A percentile compares a stretch with the other conserved stretches of the same genome.
These are phyloP conservation scores for Podila minutissima DNA, from an alignment of 192 early-diverging fungal species.

Conservation along the genomic window DNA sequence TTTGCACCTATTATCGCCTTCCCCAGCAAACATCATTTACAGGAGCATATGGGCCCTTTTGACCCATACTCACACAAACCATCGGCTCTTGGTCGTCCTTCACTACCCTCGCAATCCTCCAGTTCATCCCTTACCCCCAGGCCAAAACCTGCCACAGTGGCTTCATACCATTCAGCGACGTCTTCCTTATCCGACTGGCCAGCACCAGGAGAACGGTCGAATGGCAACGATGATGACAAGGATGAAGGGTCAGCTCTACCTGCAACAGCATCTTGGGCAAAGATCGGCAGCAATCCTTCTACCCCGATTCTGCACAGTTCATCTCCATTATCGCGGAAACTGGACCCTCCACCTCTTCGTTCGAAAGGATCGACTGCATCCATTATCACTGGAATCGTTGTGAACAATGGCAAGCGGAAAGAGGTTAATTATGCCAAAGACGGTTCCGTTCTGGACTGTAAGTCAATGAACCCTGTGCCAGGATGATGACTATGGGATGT, in stretches of 20 bases:
- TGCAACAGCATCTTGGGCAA: constrained; percentile 70
- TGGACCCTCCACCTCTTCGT: constrained; percentile 18
- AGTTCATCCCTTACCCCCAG: constrained; percentile 23
- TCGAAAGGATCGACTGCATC: constrained; percentile 48
- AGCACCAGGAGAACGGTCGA: constrained; percentile 28
- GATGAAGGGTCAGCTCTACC: constrained; percentile 62
- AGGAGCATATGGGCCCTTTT: constrained; percentile 53
- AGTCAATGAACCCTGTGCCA: background rate
- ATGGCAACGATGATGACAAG: constrained; percentile 34
- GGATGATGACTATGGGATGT: background rate
- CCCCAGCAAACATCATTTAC: constrained; percentile 57
- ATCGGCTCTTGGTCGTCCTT: constrained; percentile 18
- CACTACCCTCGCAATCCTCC: constrained; percentile 22
- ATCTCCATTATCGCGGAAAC: constrained; percentile 11
- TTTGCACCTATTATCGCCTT: background rate
- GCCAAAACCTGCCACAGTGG: constrained; percentile 26
- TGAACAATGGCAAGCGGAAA: constrained; percentile 42
- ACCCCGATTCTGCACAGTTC: constrained; percentile 24
- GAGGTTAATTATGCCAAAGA: constrained; percentile 28
- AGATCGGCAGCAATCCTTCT: constrained; percentile 51
- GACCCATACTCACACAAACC: constrained; percentile 16
- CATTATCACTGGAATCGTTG: constrained; percentile 50
- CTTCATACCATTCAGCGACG: constrained; percentile 20
- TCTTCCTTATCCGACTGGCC: constrained; percentile 40
- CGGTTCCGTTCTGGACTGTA: constrained; percentile 15